phyloP scores from a whole-genome alignment of 257 asterid species.

The Jasminum sambac region DNA sequence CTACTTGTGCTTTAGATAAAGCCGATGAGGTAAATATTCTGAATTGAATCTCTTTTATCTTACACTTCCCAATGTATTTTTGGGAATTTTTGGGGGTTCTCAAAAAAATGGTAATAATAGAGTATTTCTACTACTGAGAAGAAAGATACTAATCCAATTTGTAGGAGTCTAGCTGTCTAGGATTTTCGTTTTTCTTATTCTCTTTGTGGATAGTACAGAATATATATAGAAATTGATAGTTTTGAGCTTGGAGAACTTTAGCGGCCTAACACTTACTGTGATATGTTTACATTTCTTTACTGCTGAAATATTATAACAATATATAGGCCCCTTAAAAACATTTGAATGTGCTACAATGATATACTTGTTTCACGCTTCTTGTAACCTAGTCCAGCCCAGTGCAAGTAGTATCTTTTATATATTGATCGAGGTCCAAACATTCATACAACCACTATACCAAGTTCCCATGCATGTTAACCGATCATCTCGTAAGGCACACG shows the following conservation, averaged over 20 bases:
- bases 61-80: not conserved
- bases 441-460: no score
- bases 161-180: no score
- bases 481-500: not conserved
- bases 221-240: no score
- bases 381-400: not conserved
- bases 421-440: constrained; percentile 10
- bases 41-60: constrained; percentile 1
- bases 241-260: no score
- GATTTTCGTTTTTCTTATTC: no score
- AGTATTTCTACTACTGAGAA: no score
- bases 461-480: not conserved
- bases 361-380: constrained; percentile 1
- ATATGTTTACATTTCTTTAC: no score
- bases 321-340: constrained; percentile 8
- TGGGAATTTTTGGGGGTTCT: no score
- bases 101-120: not conserved
- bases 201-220: no score
- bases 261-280: no score
- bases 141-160: no score
- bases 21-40: constrained; percentile 66
- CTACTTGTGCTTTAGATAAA: constrained; percentile 89
- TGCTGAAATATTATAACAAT: not conserved
- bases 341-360: not conserved
- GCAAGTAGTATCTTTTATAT: not conserved